These are phyloP conservation scores for Blastocystis sp. DNA, from an alignment of 352 stramenopile species.

Conservation along the genomic window DNA sequence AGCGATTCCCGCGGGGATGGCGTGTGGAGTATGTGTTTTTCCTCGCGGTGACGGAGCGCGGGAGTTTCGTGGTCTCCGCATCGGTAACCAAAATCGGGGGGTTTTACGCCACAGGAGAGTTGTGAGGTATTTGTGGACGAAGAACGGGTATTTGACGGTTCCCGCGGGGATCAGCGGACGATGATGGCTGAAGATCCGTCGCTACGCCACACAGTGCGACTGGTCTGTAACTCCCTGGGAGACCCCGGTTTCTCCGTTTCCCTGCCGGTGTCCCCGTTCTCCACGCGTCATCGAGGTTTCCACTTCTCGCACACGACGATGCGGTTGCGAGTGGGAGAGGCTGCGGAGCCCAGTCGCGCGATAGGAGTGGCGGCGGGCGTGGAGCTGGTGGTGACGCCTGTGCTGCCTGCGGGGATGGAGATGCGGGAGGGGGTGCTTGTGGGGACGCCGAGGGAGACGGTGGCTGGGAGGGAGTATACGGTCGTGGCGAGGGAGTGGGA, in stretches of 20 bases:
- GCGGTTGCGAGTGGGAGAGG: no score
- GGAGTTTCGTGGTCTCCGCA: not conserved
- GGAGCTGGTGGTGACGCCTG: not conserved
- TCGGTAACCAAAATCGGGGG: not conserved
- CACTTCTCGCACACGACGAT: no score
- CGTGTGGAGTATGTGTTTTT: not conserved
- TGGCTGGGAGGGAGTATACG: not conserved
- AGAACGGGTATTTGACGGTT: not conserved
- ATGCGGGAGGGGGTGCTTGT: not conserved
- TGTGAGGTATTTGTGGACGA: not conserved
- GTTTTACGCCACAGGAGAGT: not conserved
- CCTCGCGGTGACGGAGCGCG: not conserved
- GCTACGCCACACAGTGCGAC: not conserved
- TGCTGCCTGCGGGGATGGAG: no score
- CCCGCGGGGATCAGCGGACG: not conserved
- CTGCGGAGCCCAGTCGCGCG: no score
- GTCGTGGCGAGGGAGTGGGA: not conserved
- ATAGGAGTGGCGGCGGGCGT: no score
- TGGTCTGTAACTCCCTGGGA: not conserved
- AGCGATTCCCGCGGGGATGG: not conserved
- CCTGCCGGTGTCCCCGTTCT: not conserved
- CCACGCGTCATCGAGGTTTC: no score
- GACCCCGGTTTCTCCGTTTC: not conserved
- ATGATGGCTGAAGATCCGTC: not conserved
- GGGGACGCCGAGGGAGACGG: not conserved